These are phyloP conservation scores for Zostera marina DNA, from an alignment of 116 monocot genomes.

Conservation along the genomic window DNA sequence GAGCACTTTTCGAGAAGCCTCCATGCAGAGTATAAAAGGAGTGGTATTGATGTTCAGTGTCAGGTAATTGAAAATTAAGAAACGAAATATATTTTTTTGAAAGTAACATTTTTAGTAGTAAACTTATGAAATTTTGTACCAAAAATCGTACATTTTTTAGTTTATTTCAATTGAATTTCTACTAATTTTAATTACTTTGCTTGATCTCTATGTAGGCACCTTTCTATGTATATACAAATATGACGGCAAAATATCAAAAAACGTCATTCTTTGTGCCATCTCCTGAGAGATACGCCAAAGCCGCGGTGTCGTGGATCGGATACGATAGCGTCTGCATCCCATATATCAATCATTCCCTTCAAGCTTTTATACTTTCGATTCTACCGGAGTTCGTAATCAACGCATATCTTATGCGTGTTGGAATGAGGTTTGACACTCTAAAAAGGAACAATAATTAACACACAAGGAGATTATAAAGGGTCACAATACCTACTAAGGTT, in stretches of 20 bases:
- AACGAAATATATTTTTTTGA: background rate
- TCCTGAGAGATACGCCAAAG: constrained; percentile 5
- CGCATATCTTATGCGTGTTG: too few species aligned
- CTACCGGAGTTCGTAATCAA: too few species aligned
- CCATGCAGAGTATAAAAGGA: constrained; percentile 21
- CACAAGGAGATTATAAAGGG: too few species aligned
- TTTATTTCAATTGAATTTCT: background rate
- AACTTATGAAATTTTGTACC: too few species aligned
- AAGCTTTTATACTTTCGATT: too few species aligned
- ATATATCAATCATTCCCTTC: too few species aligned
- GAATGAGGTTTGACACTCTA: too few species aligned
- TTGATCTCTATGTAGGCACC: constrained; percentile 21
- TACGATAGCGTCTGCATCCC: too few species aligned
- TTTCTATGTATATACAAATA: constrained; percentile 38
- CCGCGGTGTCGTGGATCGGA: too few species aligned
- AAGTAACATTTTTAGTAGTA: too few species aligned
- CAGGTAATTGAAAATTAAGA: constrained; percentile 17
- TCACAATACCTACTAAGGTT: too few species aligned
- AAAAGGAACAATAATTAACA: too few species aligned
- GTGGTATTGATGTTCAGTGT: constrained; percentile 54
- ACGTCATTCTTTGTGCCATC: constrained; percentile 27
- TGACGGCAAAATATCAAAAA: constrained; percentile 12
- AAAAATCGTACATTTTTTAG: background rate
- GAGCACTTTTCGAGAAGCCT: constrained; percentile 26
- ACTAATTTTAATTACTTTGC: background rate